A percentile compares a stretch with the other conserved stretches of the same genome.
Conservation (phyloP, 805 yeast species). For the Dipodascopsis tothii region DNA sequence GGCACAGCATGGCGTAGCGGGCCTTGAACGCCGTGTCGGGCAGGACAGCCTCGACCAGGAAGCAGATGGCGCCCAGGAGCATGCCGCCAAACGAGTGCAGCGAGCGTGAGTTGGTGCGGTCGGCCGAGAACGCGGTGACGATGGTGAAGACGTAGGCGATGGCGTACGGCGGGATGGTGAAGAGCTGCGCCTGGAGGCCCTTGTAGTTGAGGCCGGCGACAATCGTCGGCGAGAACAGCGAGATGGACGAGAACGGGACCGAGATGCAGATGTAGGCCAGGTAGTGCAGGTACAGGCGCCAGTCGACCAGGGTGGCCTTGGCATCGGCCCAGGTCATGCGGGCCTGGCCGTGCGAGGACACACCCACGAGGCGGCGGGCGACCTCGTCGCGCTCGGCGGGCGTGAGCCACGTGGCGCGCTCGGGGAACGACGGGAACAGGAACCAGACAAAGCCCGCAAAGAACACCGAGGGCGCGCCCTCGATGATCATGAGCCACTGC, state of each 20-base stretch:
- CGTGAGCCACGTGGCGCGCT: slow-evolving; percentile 31
- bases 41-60: neutral
- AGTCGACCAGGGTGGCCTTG: slow-evolving; percentile 43
- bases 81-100: neutral
- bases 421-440: slow-evolving; percentile 35
- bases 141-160: slow-evolving; percentile 14
- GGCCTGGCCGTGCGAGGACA: slow-evolving; percentile 36
- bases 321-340: slow-evolving; percentile 41
- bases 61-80: neutral
- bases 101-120: slow-evolving; percentile 5
- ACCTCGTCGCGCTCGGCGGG: slow-evolving; percentile 36
- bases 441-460: slow-evolving; percentile 30
- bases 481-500: slow-evolving; percentile 46
- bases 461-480: slow-evolving; percentile 41
- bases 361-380: slow-evolving; percentile 42
- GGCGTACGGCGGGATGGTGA: slow-evolving; percentile 31
- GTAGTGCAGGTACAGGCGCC: slow-evolving; percentile 45
- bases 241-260: slow-evolving; percentile 52
- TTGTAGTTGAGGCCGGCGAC: slow-evolving; percentile 51
- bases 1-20: neutral
- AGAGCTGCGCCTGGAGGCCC: slow-evolving; percentile 58
- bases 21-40: neutral
- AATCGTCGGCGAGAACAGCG: slow-evolving; percentile 53
- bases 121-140: slow-evolving; percentile 23
- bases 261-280: slow-evolving; percentile 47